Percentiles rank a stretch among this genome's conserved stretches.
Evolutionary conservation across 1,139 yeast genomes (phyloP).

Genomic region (Scheffersomyces stambukii): DNA sequence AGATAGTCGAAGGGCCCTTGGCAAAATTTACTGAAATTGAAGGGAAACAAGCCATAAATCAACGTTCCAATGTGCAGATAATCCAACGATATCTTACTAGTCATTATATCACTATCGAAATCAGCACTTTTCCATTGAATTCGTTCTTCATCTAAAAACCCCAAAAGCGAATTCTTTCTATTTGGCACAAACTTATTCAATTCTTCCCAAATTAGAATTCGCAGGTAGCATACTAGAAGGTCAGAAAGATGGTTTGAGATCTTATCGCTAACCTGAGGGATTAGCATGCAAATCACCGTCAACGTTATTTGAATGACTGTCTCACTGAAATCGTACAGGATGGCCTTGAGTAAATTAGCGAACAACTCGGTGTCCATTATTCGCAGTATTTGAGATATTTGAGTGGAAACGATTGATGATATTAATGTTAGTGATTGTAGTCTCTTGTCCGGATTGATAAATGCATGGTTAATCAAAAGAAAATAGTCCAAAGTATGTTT

Average conservation of each 20-base stretch:
- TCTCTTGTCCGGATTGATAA: slow-evolving; percentile 27
- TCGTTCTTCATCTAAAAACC: slow-evolving; percentile 7
- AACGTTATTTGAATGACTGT: slow-evolving; percentile 39
- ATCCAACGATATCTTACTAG: slow-evolving; percentile 14
- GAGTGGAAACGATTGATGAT: slow-evolving; percentile 21
- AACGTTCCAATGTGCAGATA: slow-evolving; percentile 31
- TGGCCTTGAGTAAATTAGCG: slow-evolving; percentile 35
- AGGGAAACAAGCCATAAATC: slow-evolving; percentile 61
- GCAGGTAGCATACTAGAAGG: slow-evolving; percentile 41
- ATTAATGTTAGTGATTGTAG: slow-evolving; percentile 33
- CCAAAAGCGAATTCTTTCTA: slow-evolving; percentile 9
- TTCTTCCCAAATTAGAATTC: slow-evolving; percentile 34
- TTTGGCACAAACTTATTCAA: slow-evolving; percentile 10
- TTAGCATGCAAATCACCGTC: slow-evolving; percentile 46
- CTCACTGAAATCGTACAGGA: slow-evolving; percentile 43
- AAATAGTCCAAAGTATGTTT: slow-evolving; percentile 30
- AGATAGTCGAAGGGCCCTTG: slow-evolving; percentile 31
- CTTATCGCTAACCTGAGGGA: slow-evolving; percentile 47
- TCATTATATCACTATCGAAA: slow-evolving; percentile 7
- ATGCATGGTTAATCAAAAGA: slow-evolving; percentile 26
- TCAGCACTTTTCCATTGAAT: slow-evolving; percentile 15
- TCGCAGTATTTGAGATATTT: slow-evolving; percentile 27
- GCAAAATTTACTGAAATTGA: slow-evolving; percentile 43
- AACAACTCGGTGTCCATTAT: slow-evolving; percentile 38
- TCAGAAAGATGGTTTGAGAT: slow-evolving; percentile 36